Evolutionary conservation across 108 stramenopile species (phyloP), one percentile per base, ranked within the genome.

Genomic region (Craspedostauros australis): DNA sequence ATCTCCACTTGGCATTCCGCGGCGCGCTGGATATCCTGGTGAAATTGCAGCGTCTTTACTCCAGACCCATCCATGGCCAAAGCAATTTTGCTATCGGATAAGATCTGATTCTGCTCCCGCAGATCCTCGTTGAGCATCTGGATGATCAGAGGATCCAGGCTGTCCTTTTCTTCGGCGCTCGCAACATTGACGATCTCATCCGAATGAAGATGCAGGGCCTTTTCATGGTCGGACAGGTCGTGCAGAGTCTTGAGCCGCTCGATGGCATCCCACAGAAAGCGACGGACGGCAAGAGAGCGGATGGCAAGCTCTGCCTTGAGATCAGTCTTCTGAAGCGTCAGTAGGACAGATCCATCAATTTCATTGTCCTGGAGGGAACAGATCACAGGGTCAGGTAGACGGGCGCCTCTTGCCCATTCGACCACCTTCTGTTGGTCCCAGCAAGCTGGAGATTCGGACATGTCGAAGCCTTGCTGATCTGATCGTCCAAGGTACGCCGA

Each of bases 291-390:
- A n/a, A 78, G 25, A 2, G 72, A 74, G 2, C 11, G 9, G 34
- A 78, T 71, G 24, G 69, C 72, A 30, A 78, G 66, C 28, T 74
- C 73, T 14, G 59, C 37, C 36, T 44, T 42, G 18, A 78, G 21
- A 18, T 78, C 77, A 43, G 46, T 37, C 31, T 74, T 60, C 3
- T 39, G 39, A 11, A 74, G 38, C 9, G 69, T 74, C 4, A 78
- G 49, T n/a, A 78, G 41, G 18, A 70, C 71, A 6, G 69, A 50
- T 3, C 77, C 77, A 46, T 78, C 77, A 22, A 78, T 50, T 54
- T 78, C 46, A 49, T 73, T 70, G 2, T 66, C 28, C 18, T 15
- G 1, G 12, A 78, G 52, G 15, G 60, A 28, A 0, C n/a, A n/a
- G n/a, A n/a, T n/a, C n/a, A n/a, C n/a, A n/a, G n/a, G n/a, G n/a